These are phyloP conservation scores for Chlamydomonas asymmetrica DNA, from an alignment of 139 green algal genomes.

Conservation along the genomic window DNA sequence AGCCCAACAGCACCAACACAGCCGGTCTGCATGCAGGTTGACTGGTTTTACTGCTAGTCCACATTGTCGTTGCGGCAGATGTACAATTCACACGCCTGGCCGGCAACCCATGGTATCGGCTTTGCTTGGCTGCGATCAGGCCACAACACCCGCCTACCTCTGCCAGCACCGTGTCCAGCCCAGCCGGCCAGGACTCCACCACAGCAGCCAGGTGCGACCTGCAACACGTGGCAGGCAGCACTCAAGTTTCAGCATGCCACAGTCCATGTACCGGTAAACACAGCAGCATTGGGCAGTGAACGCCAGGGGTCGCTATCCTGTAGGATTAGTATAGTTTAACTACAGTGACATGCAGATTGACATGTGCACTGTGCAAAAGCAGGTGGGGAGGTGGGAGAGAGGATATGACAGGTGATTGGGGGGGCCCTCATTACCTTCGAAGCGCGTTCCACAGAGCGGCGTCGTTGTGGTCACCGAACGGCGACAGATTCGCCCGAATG, in stretches of 20 bases:
- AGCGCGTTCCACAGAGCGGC: conserved; percentile 67
- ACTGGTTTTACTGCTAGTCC: too few species aligned
- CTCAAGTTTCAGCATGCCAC: neutral
- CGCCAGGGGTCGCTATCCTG: too few species aligned
- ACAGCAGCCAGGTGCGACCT: conserved; percentile 38
- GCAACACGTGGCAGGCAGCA: neutral
- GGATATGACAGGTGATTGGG: neutral
- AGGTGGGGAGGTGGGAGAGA: neutral
- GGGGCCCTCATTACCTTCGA: conserved; percentile 36
- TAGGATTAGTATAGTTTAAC: too few species aligned
- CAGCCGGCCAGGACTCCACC: conserved; percentile 50
- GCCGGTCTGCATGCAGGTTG: too few species aligned
- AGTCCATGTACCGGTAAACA: conserved; percentile 3
- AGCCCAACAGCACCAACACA: too few species aligned
- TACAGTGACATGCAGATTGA: too few species aligned
- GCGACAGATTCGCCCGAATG: conserved; percentile 85
- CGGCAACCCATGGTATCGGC: neutral
- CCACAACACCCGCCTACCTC: neutral
- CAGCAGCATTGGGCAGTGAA: too few species aligned
- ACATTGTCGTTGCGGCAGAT: too few species aligned
- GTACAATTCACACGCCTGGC: too few species aligned
- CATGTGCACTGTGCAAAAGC: too few species aligned
- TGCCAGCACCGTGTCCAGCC: conserved; percentile 64
- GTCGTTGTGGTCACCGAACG: conserved; percentile 75
- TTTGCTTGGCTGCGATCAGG: neutral